These are phyloP conservation scores for Termitomyces bulborhizus DNA, from an alignment of 768 basidiomycete genomes.

Conservation along the genomic window DNA sequence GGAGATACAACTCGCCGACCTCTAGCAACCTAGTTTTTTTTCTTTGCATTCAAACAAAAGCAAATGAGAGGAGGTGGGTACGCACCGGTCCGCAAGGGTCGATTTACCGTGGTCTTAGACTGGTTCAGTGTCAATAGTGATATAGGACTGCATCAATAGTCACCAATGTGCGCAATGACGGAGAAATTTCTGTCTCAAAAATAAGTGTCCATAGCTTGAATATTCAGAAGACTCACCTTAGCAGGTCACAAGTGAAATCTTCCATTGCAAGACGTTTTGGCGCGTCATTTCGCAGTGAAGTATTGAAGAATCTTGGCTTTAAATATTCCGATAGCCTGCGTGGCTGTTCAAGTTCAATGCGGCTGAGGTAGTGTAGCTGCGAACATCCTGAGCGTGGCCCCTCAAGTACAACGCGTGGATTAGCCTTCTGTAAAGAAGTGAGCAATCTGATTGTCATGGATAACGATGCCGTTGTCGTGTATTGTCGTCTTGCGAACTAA, in stretches of 20 bases:
- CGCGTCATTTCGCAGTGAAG: conserved; percentile 21
- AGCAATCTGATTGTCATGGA: conserved; percentile 1
- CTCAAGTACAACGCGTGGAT: conserved; percentile 18
- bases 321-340: background rate
- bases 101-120: conserved; percentile 85
- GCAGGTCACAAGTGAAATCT: conserved; percentile 59
- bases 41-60: conserved; percentile 1
- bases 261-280: conserved; percentile 44
- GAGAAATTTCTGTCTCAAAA: conserved; percentile 73
- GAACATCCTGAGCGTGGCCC: conserved; percentile 5
- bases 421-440: conserved; percentile 27
- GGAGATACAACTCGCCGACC: conserved; percentile 32
- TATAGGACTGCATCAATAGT: conserved; percentile 1
- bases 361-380: conserved; percentile 21
- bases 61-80: conserved; percentile 7
- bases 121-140: conserved; percentile 4
- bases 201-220: background rate
- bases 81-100: conserved; percentile 81
- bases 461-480: background rate
- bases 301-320: conserved; percentile 22
- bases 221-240: conserved; percentile 35
- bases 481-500: background rate
- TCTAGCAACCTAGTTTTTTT: conserved; percentile 72
- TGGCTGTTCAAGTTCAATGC: conserved; percentile 14
- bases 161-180: conserved; percentile 94